Conservation (phyloP, 2,329 filamentous ascomycete genomes). For the Talaromyces albobiverticillius region DNA sequence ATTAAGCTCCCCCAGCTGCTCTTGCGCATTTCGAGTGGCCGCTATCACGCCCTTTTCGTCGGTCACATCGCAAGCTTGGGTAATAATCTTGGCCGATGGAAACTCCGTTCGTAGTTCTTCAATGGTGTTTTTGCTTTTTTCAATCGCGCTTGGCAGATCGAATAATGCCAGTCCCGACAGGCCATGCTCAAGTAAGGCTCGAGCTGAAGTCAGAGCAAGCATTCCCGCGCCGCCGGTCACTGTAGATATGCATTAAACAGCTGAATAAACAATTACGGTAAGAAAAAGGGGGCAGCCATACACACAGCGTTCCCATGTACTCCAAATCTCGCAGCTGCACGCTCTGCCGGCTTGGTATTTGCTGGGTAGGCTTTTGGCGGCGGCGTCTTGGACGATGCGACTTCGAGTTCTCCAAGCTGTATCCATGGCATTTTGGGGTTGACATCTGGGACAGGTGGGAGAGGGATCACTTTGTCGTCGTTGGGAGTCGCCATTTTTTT, state of each 20-base stretch:
- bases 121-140: slow-evolving; percentile 41
- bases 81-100: slow-evolving; percentile 51
- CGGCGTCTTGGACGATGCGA: slow-evolving; percentile 23
- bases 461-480: not conserved
- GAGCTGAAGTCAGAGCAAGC: slow-evolving; percentile 56
- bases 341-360: slow-evolving; percentile 21
- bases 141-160: slow-evolving; percentile 51
- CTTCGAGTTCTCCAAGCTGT: slow-evolving; percentile 20
- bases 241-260: slow-evolving; percentile 19
- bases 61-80: slow-evolving; percentile 59
- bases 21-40: slow-evolving; percentile 18
- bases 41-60: slow-evolving; percentile 37
- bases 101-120: slow-evolving; percentile 52
- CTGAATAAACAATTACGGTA: not conserved
- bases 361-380: slow-evolving; percentile 24
- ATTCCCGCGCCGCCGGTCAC: slow-evolving; percentile 67
- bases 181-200: slow-evolving; percentile 68
- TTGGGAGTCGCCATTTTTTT: slow-evolving; percentile 1
- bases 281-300: slow-evolving; percentile 14
- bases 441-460: slow-evolving; percentile 9
- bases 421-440: slow-evolving; percentile 22
- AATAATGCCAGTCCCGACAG: slow-evolving; percentile 58
- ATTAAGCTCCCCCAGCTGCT: slow-evolving; percentile 50
- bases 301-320: slow-evolving; percentile 30
- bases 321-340: slow-evolving; percentile 28